phyloP scores from a whole-genome alignment of 2,329 filamentous ascomycete species.

The Fusarium sp. region DNA sequence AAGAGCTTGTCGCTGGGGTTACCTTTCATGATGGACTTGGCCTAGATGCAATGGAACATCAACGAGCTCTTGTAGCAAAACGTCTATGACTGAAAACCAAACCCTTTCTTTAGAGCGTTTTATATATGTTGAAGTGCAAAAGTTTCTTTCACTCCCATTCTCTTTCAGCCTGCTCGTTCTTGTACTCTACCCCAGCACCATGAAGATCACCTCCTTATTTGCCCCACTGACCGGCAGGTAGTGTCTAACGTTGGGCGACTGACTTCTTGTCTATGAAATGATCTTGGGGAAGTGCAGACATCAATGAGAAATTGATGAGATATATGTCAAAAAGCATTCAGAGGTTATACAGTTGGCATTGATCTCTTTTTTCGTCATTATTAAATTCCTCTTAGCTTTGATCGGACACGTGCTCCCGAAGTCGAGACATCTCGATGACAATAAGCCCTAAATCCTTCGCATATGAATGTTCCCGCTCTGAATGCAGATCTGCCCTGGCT shows the following conservation, averaged over 20 bases:
- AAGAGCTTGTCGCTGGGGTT: neutral
- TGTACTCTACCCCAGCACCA: neutral
- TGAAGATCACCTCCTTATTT: neutral
- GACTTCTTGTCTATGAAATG: neutral
- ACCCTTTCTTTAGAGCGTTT: neutral
- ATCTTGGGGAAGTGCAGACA: neutral
- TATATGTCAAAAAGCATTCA: neutral
- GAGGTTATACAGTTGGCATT: neutral
- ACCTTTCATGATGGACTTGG: neutral
- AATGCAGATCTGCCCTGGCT: neutral
- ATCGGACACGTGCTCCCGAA: neutral
- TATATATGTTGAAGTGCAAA: neutral
- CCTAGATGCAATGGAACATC: neutral
- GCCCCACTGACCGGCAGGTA: neutral
- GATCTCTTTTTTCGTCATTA: neutral
- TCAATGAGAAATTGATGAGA: neutral
- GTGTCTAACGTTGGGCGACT: neutral
- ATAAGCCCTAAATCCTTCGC: constrained; percentile 9
- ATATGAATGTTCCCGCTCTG: neutral
- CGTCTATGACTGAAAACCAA: fast-evolving
- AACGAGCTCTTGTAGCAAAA: neutral
- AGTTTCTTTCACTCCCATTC: neutral
- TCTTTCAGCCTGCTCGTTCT: neutral
- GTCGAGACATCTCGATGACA: neutral
- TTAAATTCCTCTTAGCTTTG: no score